These are phyloP conservation scores for Oryza nivara DNA, from an alignment of 176 grass and related monocot species.

Conservation along the genomic window DNA sequence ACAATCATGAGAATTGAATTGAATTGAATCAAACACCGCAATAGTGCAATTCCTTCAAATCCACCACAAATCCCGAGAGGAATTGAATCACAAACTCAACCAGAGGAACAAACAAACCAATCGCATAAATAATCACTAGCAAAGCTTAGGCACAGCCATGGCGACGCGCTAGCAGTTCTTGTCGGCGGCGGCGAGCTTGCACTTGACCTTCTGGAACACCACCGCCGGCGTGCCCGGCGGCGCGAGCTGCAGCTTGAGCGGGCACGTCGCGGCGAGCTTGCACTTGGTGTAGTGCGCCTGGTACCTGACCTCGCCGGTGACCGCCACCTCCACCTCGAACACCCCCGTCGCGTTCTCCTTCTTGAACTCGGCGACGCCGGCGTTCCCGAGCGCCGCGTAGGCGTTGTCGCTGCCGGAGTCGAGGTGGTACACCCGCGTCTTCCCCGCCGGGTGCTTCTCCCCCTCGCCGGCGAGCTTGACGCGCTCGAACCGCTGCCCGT, in stretches of 20 bases:
- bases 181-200: constrained; percentile 6
- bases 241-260: constrained; percentile 39
- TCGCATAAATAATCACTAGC: background rate
- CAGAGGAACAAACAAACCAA: background rate
- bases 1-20: background rate
- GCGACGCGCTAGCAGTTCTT: constrained; percentile 7
- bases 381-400: constrained; percentile 9
- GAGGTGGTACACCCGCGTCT: constrained; percentile 15
- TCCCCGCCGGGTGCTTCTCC: background rate
- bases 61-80: background rate
- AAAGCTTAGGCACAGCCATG: background rate
- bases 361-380: constrained; percentile 39
- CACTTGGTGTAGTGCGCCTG: constrained; percentile 12
- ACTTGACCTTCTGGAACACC: constrained; percentile 28
- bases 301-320: constrained; percentile 40
- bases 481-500: constrained; percentile 28
- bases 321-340: constrained; percentile 46
- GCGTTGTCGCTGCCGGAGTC: background rate
- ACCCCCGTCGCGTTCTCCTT: constrained; percentile 42
- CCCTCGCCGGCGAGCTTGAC: background rate
- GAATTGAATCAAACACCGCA: background rate
- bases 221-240: constrained; percentile 15
- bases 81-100: background rate
- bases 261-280: constrained; percentile 27
- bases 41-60: background rate